phyloP scores from a whole-genome alignment of 2,329 filamentous ascomycete genomes.

The Nigrospora osmanthi region DNA sequence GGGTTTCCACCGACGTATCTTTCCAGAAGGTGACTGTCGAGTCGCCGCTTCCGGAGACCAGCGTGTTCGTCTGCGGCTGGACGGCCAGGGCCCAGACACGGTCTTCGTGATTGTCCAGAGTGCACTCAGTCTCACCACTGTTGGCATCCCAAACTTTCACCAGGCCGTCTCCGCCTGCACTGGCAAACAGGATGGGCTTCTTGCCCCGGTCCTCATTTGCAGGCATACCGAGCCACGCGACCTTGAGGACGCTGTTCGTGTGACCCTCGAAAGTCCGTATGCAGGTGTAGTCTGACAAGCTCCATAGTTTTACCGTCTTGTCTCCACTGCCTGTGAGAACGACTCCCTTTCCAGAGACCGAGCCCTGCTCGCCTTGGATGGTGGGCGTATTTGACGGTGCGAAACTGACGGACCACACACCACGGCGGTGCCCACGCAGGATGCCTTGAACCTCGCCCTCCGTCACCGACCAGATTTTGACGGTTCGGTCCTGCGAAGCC shows the following conservation, averaged over 20 bases:
- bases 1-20: constrained; percentile 78
- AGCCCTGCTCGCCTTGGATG: constrained; percentile 63
- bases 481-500: constrained; percentile 90
- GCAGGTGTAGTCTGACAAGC: constrained; percentile 82
- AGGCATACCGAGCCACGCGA: constrained; percentile 69
- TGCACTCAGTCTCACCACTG: constrained; percentile 76
- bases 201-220: constrained; percentile 42
- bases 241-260: constrained; percentile 90
- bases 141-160: constrained; percentile 95
- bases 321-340: constrained; percentile 89
- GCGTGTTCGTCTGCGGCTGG: constrained; percentile 58
- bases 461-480: constrained; percentile 91
- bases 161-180: constrained; percentile 85
- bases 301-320: constrained; percentile 96
- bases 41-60: constrained; percentile 88
- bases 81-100: constrained; percentile 86
- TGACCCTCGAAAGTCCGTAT: constrained; percentile 93
- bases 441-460: constrained; percentile 89
- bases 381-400: constrained; percentile 70
- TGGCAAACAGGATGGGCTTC: constrained; percentile 65
- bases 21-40: constrained; percentile 93
- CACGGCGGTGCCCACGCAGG: constrained; percentile 83
- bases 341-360: constrained; percentile 70
- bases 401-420: constrained; percentile 94
- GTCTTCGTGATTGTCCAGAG: constrained; percentile 94